Conservation (phyloP, 345 rosid genomes). For the Gossypium rotundifolium region DNA sequence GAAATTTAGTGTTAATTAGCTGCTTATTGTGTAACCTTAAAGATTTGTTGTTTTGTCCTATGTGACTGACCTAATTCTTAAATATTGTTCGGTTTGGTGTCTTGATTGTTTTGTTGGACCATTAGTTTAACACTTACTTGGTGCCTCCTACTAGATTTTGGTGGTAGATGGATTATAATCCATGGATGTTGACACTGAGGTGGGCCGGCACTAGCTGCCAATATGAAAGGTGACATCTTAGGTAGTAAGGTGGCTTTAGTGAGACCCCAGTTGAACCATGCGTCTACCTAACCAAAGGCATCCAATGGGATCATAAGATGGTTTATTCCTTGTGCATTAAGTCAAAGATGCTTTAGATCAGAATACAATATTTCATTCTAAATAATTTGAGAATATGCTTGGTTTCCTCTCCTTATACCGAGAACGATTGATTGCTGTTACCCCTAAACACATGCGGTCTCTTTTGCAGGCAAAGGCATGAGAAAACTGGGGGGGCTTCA, state of each 20-base stretch:
- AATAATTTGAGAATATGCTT: neutral
- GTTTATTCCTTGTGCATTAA: slow-evolving; percentile 1
- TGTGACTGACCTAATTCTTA: neutral
- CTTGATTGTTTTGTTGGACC: slow-evolving; percentile 4
- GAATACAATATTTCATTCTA: neutral
- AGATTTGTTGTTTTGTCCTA: neutral
- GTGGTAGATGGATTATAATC: neutral
- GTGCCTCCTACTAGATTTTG: slow-evolving; percentile 5
- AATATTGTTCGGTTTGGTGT: neutral
- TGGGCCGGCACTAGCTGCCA: neutral
- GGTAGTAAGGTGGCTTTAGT: slow-evolving; percentile 7
- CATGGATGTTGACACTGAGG: neutral
- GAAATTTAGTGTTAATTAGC: neutral
- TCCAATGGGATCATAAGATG: neutral
- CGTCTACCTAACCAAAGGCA: slow-evolving; percentile 2
- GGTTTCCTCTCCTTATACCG: neutral
- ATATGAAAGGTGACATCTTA: neutral
- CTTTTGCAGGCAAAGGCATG: slow-evolving; percentile 14
- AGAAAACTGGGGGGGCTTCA: neutral
- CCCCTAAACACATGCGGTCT: neutral
- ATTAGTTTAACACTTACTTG: neutral
- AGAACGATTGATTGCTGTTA: neutral
- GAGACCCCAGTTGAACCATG: neutral
- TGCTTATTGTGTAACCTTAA: neutral
- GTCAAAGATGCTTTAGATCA: neutral